phyloP scores from a whole-genome alignment of 805 yeast species.

The Maudiozyma pseudohumilis region DNA sequence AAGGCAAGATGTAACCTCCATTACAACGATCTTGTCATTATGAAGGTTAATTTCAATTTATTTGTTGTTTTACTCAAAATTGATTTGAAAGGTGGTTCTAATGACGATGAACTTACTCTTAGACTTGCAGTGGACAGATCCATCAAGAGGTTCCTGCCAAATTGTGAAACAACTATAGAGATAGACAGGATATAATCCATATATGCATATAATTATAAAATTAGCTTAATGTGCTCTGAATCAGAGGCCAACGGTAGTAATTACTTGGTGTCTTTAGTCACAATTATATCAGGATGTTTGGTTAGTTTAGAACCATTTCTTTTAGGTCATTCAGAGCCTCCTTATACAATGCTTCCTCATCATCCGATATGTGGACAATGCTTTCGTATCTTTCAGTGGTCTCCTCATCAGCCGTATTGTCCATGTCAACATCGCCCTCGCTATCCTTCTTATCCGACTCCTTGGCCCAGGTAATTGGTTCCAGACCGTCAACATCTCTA shows the following conservation, averaged over 20 bases:
- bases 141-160: constrained; percentile 15
- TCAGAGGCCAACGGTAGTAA: no score
- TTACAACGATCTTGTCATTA: constrained; percentile 35
- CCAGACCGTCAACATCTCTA: constrained; percentile 32
- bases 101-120: constrained; percentile 54
- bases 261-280: background rate
- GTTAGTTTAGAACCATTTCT: constrained; percentile 28
- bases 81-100: constrained; percentile 57
- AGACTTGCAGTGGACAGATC: constrained; percentile 29
- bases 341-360: constrained; percentile 35
- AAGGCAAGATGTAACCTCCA: constrained; percentile 40
- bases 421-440: constrained; percentile 6
- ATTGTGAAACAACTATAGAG: constrained; percentile 26
- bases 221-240: no score
- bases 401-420: constrained; percentile 1
- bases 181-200: constrained; percentile 15
- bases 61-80: constrained; percentile 48
- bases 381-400: constrained; percentile 1
- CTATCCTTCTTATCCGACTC: constrained; percentile 2
- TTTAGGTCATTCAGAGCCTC: constrained; percentile 37
- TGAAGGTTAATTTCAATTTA: constrained; percentile 54
- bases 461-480: constrained; percentile 19
- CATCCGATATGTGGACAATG: constrained; percentile 14
- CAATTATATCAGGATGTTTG: background rate
- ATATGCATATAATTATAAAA: no score